Evolutionary conservation across 1,284 basidiomycete genomes (phyloP).

Genomic region (Amylostereum areolatum): DNA sequence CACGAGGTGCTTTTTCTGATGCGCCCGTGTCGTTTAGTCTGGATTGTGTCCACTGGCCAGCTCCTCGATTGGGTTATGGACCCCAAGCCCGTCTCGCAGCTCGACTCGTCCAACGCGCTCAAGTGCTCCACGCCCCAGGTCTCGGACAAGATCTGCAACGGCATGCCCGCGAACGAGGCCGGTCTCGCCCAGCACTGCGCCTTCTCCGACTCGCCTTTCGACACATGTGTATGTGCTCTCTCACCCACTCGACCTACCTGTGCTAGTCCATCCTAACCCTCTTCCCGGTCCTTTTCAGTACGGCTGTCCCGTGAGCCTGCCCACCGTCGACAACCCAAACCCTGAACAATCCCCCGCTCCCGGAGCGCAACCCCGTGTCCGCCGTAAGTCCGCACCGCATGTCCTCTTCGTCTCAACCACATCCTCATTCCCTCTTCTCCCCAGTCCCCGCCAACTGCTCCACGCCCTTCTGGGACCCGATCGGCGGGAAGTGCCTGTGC

Average conservation of each 20-base stretch:
- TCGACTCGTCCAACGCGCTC: constrained; percentile 46
- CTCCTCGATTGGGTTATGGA: constrained; percentile 71
- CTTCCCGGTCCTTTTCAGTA: constrained; percentile 36
- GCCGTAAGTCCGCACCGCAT: constrained; percentile 34
- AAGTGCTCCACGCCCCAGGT: constrained; percentile 61
- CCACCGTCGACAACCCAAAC: constrained; percentile 56
- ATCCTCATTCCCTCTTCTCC: not conserved
- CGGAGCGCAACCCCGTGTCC: constrained; percentile 41
- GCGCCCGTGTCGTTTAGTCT: constrained; percentile 34
- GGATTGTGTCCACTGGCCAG: constrained; percentile 75
- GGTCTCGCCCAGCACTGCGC: constrained; percentile 57
- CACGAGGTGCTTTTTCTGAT: not conserved
- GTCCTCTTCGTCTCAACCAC: not conserved
- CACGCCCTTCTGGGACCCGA: constrained; percentile 76
- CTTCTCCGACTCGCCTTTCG: constrained; percentile 73
- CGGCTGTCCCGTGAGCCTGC: constrained; percentile 57
- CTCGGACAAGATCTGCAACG: constrained; percentile 63
- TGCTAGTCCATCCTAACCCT: constrained; percentile 1
- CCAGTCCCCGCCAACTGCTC: constrained; percentile 69
- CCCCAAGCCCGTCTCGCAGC: constrained; percentile 59
- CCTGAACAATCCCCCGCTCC: constrained; percentile 47
- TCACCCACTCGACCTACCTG: not conserved
- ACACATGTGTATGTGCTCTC: constrained; percentile 53
- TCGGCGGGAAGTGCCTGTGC: constrained; percentile 60
- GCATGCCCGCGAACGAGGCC: constrained; percentile 57